Base-by-base conservation (phyloP, 176 grass and related monocot species). In the Eleusine indica region DNA sequence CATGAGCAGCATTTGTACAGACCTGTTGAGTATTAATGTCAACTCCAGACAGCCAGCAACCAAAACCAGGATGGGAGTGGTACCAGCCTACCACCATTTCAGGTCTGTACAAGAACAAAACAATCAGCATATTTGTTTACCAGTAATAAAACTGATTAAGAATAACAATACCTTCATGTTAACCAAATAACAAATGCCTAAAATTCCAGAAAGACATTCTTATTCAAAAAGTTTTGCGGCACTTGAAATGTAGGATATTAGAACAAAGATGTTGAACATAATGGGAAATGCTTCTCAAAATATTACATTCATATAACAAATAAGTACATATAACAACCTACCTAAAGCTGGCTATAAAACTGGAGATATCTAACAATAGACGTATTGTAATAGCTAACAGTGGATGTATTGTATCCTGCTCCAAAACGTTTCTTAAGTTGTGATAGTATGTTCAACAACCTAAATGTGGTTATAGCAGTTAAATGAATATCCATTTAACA, bases 81-180 rank as follows among this genome's bases (percentile, higher is more conserved):
- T 98, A 98, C 96, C 96, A 98, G n/a, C 96, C 96, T 42, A 98
- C 96, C 64, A 98, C 96, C 96, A 98, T 98, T 86, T 98, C 96
- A 62, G 96, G 93, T 49, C 93, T 98, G 87, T 80, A 85, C 79
- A 86, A 81, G 57, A 11, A 56, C n/a, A 78, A 74, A 74, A 53
- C 17, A 62, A 9, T 66, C 41, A 82, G 13, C 65, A 79, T 49
- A 75, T 17, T 46, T 29, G 39, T 84, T 77, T 68, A 30, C 6
- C n/a, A n/a, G 81, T 18, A 41, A 72, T 32, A 47, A 74, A 47
- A 74, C 14, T 3, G 15, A 4, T 15, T 40, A 77, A 71, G 57
- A 87, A 68, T 21, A 74, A 22, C 51, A 22, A 80, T 76, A 80
- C 49, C 40, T 68, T 29, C 29, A 10, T 28, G 35, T 71, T 54